Conservation (phyloP, 257 asterid genomes). For the Anisodus tanguticus region DNA sequence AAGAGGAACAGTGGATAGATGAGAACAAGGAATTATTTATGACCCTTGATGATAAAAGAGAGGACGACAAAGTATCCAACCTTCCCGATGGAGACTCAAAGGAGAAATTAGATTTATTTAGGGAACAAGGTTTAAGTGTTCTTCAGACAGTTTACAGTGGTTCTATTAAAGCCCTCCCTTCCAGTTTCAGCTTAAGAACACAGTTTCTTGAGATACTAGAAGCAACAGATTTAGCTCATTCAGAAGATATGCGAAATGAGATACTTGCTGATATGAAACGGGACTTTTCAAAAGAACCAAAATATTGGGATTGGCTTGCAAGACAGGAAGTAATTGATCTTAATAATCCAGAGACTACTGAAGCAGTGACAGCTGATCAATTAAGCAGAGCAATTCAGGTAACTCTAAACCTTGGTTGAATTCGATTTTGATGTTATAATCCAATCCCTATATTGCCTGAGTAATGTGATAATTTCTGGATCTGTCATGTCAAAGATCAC, state of each 20-base stretch:
- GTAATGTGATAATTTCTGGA: constrained; percentile 13
- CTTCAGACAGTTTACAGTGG: constrained; percentile 65
- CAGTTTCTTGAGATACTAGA: constrained; percentile 78
- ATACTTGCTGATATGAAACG: constrained; percentile 69
- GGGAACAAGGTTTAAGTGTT: constrained; percentile 63
- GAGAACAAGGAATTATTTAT: constrained; percentile 74
- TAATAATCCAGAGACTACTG: constrained; percentile 26
- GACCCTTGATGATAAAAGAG: constrained; percentile 58
- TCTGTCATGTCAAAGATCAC: background rate
- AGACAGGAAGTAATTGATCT: constrained; percentile 51
- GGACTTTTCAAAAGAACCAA: constrained; percentile 66
- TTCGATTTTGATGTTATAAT: constrained; percentile 3
- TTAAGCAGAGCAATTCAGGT: constrained; percentile 74
- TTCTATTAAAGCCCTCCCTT: constrained; percentile 73
- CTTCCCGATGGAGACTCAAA: constrained; percentile 55
- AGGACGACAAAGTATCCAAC: constrained; percentile 43
- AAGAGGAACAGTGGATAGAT: constrained; percentile 72
- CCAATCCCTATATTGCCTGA: background rate
- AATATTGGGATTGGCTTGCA: constrained; percentile 96
- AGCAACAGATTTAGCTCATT: constrained; percentile 50
- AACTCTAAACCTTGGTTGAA: background rate
- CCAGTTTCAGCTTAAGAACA: constrained; percentile 63
- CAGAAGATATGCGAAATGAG: constrained; percentile 61
- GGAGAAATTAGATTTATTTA: constrained; percentile 55
- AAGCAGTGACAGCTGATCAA: constrained; percentile 42